These are phyloP conservation scores for Chimonanthus salicifolius DNA, from an alignment of 164 flowering plant species.

Conservation along the genomic window DNA sequence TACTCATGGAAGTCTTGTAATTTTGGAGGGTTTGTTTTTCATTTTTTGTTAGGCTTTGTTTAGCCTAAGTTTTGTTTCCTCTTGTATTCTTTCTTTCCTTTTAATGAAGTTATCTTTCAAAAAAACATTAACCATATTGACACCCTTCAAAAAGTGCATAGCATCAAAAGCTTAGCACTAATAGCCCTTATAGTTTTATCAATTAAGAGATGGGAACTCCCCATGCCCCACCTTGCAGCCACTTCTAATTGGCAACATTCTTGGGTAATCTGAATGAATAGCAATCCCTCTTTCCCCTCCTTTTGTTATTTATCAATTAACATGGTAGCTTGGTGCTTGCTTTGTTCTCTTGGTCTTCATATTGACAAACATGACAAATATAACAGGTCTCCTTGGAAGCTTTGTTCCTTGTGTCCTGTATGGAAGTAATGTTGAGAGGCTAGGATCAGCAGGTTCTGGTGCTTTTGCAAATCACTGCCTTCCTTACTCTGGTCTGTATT, in stretches of 20 bases:
- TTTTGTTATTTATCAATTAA: neutral
- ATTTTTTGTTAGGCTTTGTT: no score
- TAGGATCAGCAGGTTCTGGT: conserved; percentile 56
- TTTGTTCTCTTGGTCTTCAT: neutral
- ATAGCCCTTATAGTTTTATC: no score
- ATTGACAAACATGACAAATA: conserved; percentile 8
- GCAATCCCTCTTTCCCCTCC: neutral
- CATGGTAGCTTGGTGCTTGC: neutral
- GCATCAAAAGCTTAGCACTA: no score
- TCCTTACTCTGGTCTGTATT: conserved; percentile 67
- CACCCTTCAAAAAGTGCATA: no score
- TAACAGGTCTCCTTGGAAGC: conserved; percentile 79
- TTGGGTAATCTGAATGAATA: neutral
- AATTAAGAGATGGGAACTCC: no score
- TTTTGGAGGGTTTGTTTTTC: no score
- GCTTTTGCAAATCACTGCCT: conserved; percentile 70
- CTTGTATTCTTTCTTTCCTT: no score
- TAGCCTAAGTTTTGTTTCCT: no score
- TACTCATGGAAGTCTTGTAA: no score
- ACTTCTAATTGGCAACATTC: neutral
- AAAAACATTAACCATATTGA: no score
- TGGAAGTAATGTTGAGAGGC: conserved; percentile 87
- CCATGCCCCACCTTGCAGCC: no score
- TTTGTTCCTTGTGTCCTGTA: conserved; percentile 82
- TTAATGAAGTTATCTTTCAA: no score